phyloP scores from a whole-genome alignment of 169 alveolate species.

The Cryptosporidium muris region DNA sequence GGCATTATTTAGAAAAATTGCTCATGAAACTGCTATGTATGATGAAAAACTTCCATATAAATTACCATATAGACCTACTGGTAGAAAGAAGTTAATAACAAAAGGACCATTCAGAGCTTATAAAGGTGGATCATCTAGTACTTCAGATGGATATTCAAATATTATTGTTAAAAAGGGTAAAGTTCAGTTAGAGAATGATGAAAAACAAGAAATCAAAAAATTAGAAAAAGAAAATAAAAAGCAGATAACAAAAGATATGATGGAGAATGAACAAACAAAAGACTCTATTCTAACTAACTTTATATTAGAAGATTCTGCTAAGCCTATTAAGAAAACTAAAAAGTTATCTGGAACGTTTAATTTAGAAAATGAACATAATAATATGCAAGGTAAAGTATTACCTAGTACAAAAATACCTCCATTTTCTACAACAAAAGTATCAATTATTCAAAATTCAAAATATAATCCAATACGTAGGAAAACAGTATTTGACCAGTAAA shows the following conservation, averaged over 20 bases:
- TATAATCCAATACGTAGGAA: background rate
- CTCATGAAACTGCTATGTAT: constrained; percentile 49
- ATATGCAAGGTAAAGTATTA: constrained; percentile 33
- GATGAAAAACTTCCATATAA: constrained; percentile 56
- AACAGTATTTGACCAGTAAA: constrained; percentile 19
- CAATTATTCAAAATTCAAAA: constrained; percentile 7
- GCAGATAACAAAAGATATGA: background rate
- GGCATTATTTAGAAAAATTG: constrained; percentile 59
- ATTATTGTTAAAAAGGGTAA: constrained; percentile 17
- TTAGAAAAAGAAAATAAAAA: constrained; percentile 34
- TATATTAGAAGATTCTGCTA: background rate
- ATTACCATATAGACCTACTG: constrained; percentile 50
- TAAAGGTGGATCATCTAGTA: background rate
- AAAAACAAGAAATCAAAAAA: constrained; percentile 11
- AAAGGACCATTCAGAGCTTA: constrained; percentile 8
- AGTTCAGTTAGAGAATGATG: constrained; percentile 5
- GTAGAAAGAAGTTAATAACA: constrained; percentile 8
- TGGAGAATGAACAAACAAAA: constrained; percentile 3
- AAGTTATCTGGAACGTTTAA: background rate
- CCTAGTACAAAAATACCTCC: constrained; percentile 17
- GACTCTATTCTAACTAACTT: background rate
- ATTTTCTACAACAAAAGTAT: constrained; percentile 43
- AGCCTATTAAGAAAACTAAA: background rate
- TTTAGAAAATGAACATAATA: background rate
- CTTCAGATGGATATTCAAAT: constrained; percentile 2